Evolutionary conservation across 768 basidiomycete genomes (phyloP).

Genomic region (Boletus huronensis): DNA sequence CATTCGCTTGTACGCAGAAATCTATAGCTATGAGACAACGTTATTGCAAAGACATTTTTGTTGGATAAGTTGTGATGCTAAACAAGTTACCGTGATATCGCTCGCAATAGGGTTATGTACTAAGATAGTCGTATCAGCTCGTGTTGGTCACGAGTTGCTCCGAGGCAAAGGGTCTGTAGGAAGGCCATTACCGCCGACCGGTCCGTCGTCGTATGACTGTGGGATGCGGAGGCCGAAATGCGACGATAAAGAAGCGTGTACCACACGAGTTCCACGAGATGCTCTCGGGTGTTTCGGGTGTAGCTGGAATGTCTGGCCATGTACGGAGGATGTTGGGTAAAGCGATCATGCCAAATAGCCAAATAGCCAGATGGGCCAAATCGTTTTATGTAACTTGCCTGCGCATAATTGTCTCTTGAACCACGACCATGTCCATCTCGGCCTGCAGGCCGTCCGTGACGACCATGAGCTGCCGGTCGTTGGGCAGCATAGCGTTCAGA

Average conservation of each 20-base stretch:
- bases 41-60: background rate
- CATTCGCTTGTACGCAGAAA: background rate
- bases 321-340: background rate
- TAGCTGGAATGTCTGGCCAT: background rate
- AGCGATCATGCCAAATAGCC: background rate
- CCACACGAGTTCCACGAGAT: slow-evolving; percentile 10
- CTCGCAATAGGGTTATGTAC: background rate
- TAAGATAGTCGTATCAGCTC: background rate
- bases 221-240: slow-evolving; percentile 16
- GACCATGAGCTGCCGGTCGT: slow-evolving; percentile 22
- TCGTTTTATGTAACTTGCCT: slow-evolving; percentile 28
- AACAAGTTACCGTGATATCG: background rate
- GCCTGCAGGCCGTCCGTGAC: slow-evolving; percentile 28
- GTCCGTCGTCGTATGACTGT: slow-evolving; percentile 1
- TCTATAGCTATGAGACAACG: background rate
- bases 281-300: slow-evolving; percentile 11
- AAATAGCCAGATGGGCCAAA: background rate
- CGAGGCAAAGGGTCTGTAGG: background rate
- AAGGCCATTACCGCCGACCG: background rate
- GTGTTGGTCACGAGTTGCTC: slow-evolving; percentile 1
- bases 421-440: slow-evolving; percentile 30
- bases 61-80: background rate
- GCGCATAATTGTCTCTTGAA: slow-evolving; percentile 23
- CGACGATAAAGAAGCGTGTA: background rate
- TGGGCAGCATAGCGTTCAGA: slow-evolving; percentile 16